These are phyloP conservation scores for Diaporthe longicolla DNA, from an alignment of 2,329 filamentous ascomycete genomes.

Conservation along the genomic window DNA sequence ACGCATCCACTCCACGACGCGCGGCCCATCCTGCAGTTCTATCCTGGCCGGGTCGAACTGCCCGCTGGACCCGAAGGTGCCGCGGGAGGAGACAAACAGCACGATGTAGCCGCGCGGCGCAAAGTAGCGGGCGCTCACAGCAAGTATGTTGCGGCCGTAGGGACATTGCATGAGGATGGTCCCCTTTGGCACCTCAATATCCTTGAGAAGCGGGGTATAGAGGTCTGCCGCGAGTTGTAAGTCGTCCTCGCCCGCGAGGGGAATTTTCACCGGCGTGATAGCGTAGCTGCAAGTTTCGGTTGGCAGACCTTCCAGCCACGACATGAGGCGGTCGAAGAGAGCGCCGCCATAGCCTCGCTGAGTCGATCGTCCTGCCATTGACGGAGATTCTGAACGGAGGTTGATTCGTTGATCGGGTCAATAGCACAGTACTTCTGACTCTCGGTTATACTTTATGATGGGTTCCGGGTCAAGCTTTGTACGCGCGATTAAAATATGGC, in stretches of 20 bases:
- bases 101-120: slow-evolving; percentile 47
- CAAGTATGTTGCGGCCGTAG: slow-evolving; percentile 42
- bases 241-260: slow-evolving; percentile 39
- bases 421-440: too few species aligned
- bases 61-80: slow-evolving; percentile 45
- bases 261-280: slow-evolving; percentile 36
- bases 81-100: slow-evolving; percentile 44
- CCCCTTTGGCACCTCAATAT: slow-evolving; percentile 17
- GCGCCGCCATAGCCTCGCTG: slow-evolving; percentile 21
- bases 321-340: slow-evolving; percentile 24
- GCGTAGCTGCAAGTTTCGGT: slow-evolving; percentile 41
- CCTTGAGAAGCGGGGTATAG: slow-evolving; percentile 41
- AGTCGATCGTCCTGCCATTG: slow-evolving; percentile 1
- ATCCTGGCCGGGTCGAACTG: slow-evolving; percentile 30
- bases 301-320: slow-evolving; percentile 31
- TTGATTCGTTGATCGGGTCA: slow-evolving; percentile 36
- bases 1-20: slow-evolving; percentile 45
- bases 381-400: slow-evolving; percentile 38
- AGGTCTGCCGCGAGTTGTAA: slow-evolving; percentile 44
- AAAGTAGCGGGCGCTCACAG: slow-evolving; percentile 38
- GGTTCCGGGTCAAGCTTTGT: slow-evolving; percentile 46
- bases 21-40: slow-evolving; percentile 40
- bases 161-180: slow-evolving; percentile 39
- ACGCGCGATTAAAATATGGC: background rate
- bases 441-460: background rate